Evolutionary conservation across 140 eudicot genomes (phyloP).

Genomic region (Ambrosia hybrid): DNA sequence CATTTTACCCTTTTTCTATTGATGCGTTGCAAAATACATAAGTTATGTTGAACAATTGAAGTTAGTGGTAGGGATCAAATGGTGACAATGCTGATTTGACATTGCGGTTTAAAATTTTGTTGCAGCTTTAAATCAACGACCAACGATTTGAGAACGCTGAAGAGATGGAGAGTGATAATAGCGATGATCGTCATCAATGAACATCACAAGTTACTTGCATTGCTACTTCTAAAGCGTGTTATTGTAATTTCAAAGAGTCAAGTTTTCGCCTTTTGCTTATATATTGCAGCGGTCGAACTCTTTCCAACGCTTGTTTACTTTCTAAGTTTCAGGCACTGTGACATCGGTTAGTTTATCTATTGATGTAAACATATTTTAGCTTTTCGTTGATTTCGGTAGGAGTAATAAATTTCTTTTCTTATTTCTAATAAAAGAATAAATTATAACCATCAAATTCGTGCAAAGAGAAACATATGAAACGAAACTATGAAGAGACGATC

Average conservation of each 20-base stretch:
- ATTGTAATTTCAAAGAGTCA: background rate
- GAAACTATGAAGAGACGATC: no score
- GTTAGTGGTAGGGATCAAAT: no score
- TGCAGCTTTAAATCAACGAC: constrained; percentile 74
- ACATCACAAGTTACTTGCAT: background rate
- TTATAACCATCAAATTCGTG: background rate
- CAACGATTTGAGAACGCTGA: constrained; percentile 82
- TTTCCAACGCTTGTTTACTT: background rate
- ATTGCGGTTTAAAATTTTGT: background rate
- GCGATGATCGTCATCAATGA: constrained; percentile 36
- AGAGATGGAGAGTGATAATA: constrained; percentile 50
- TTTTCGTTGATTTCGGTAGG: background rate
- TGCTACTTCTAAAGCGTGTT: background rate
- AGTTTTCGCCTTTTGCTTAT: background rate
- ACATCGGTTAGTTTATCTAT: background rate
- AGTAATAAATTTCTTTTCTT: background rate
- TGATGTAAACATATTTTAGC: background rate
- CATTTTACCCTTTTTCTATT: no score
- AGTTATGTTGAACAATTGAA: no score
- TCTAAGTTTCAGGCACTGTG: background rate
- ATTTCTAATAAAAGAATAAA: no score
- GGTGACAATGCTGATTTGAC: no score
- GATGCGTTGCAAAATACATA: no score
- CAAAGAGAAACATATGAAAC: background rate
- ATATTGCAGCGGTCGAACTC: background rate